phyloP scores from a whole-genome alignment of 768 basidiomycete genomes.

The Macrolepiota fuliginosa region DNA sequence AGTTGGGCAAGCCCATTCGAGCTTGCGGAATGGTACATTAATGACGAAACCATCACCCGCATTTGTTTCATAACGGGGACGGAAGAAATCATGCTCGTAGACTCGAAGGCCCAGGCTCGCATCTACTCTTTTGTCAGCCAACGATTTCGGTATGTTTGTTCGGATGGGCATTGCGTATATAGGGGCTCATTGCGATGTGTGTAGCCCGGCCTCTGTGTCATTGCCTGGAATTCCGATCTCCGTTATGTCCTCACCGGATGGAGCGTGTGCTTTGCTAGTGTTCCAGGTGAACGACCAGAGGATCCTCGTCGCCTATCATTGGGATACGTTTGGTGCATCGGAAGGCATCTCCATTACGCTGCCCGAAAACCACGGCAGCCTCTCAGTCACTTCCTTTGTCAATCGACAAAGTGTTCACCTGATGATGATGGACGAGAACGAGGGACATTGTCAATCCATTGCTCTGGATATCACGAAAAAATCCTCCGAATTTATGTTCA shows the following conservation, averaged over 20 bases:
- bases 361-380: slow-evolving; percentile 21
- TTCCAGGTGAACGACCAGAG: slow-evolving; percentile 18
- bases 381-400: slow-evolving; percentile 43
- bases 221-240: slow-evolving; percentile 29
- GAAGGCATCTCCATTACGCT: slow-evolving; percentile 40
- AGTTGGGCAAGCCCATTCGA: slow-evolving; percentile 38
- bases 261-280: slow-evolving; percentile 45
- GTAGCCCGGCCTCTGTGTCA: slow-evolving; percentile 35
- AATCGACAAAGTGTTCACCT: slow-evolving; percentile 41
- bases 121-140: slow-evolving; percentile 54
- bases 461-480: slow-evolving; percentile 53
- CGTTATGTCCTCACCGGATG: slow-evolving; percentile 52
- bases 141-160: slow-evolving; percentile 43
- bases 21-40: slow-evolving; percentile 41
- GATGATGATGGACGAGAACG: slow-evolving; percentile 32
- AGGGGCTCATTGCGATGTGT: slow-evolving; percentile 12
- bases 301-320: slow-evolving; percentile 38
- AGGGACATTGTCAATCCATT: slow-evolving; percentile 35
- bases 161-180: neutral
- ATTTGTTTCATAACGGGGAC: slow-evolving; percentile 46
- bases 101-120: slow-evolving; percentile 38
- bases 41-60: slow-evolving; percentile 8
- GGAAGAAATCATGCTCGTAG: slow-evolving; percentile 53
- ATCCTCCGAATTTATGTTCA: slow-evolving; percentile 55
- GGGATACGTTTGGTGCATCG: slow-evolving; percentile 53